These are phyloP conservation scores for Zygotorulaspora sp. DNA, from an alignment of 805 yeast species.

Conservation along the genomic window DNA sequence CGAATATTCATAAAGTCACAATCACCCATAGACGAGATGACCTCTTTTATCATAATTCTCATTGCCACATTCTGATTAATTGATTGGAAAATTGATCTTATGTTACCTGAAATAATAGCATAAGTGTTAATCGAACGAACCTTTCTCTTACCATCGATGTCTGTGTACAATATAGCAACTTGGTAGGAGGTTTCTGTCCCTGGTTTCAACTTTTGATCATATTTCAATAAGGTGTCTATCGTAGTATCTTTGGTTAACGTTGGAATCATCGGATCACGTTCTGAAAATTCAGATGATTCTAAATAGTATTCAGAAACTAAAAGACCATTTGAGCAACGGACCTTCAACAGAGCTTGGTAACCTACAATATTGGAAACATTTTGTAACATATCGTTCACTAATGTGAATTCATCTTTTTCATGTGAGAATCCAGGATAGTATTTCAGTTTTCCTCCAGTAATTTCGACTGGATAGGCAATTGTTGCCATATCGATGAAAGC, in stretches of 20 bases:
- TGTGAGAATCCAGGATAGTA: conserved; percentile 64
- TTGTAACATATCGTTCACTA: conserved; percentile 56
- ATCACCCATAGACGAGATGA: conserved; percentile 38
- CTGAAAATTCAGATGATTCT: conserved; percentile 41
- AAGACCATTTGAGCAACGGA: conserved; percentile 83
- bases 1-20: conserved; percentile 47
- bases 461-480: conserved; percentile 55
- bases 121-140: conserved; percentile 83
- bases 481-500: conserved; percentile 69
- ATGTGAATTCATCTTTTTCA: conserved; percentile 63
- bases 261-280: conserved; percentile 67
- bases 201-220: conserved; percentile 64
- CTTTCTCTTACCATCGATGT: conserved; percentile 66
- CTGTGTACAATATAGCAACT: conserved; percentile 82
- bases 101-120: conserved; percentile 72
- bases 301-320: conserved; percentile 77
- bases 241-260: conserved; percentile 57
- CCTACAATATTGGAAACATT: conserved; percentile 54
- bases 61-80: conserved; percentile 69
- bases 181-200: conserved; percentile 84
- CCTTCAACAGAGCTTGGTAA: conserved; percentile 75
- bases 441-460: conserved; percentile 67
- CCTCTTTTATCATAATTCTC: conserved; percentile 51
- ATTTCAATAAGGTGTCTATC: conserved; percentile 64
- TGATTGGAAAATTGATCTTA: conserved; percentile 69